These are phyloP conservation scores for Psilocybe azurescens DNA, from an alignment of 768 basidiomycete species.

Conservation along the genomic window DNA sequence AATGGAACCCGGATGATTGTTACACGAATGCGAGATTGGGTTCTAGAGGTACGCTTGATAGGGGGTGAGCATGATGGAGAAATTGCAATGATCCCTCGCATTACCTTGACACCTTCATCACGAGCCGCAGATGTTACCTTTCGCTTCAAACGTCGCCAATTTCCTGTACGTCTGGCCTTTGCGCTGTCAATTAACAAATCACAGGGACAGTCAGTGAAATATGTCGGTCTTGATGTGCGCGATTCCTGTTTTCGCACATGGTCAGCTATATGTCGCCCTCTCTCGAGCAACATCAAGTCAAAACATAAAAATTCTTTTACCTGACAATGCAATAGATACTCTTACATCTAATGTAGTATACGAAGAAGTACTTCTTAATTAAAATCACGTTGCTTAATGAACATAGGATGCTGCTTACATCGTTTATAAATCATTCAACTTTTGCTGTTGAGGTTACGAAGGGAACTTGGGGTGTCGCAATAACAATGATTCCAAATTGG, in stretches of 20 bases:
- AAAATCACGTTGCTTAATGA: neutral
- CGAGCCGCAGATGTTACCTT: conserved; percentile 16
- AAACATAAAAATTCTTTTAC: conserved; percentile 30
- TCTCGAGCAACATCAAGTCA: conserved; percentile 37
- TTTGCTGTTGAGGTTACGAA: no score
- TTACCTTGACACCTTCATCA: conserved; percentile 19
- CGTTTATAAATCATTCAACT: no score
- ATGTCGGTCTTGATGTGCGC: conserved; percentile 44
- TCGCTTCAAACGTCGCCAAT: conserved; percentile 37
- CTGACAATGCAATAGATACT: neutral
- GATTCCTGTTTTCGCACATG: conserved; percentile 45
- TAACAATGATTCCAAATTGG: no score
- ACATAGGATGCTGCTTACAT: no score
- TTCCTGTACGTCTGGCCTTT: conserved; percentile 48
- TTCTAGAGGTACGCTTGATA: conserved; percentile 37
- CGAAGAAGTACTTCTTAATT: conserved; percentile 20
- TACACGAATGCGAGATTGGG: conserved; percentile 22
- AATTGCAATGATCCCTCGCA: conserved; percentile 38
- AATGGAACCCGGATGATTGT: conserved; percentile 41
- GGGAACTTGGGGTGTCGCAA: no score
- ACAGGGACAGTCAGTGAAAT: conserved; percentile 49
- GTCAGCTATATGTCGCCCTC: conserved; percentile 50
- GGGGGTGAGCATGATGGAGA: conserved; percentile 37
- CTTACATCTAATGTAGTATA: conserved; percentile 24
- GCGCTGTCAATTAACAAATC: conserved; percentile 49